phyloP scores from a whole-genome alignment of 2,329 filamentous ascomycete genomes.

The Lasiodiplodia hormozganensis region DNA sequence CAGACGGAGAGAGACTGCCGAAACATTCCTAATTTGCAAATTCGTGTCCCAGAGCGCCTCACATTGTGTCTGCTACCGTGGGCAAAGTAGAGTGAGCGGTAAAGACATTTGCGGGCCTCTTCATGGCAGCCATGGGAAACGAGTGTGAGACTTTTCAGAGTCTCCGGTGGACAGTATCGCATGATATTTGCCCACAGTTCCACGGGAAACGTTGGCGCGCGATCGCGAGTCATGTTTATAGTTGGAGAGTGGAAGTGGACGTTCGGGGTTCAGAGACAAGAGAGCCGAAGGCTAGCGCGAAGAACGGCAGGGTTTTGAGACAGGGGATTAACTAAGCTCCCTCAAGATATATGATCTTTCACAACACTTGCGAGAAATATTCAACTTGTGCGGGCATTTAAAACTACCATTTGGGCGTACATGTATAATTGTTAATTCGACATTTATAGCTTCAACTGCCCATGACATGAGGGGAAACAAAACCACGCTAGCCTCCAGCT shows the following conservation, averaged over 20 bases:
- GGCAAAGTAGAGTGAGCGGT: not conserved
- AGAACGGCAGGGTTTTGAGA: too few species aligned
- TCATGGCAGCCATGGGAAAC: constrained; percentile 3
- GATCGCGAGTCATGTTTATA: not conserved
- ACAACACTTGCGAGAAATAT: too few species aligned
- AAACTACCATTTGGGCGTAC: too few species aligned
- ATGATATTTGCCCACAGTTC: constrained; percentile 16
- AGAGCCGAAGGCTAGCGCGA: too few species aligned
- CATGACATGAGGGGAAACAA: too few species aligned
- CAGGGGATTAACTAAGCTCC: too few species aligned
- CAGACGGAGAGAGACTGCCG: not conserved
- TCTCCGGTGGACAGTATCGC: not conserved
- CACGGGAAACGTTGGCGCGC: not conserved
- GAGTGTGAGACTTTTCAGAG: not conserved
- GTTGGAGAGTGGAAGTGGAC: not conserved
- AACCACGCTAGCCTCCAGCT: too few species aligned
- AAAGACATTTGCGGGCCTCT: constrained; percentile 9
- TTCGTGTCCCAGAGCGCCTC: not conserved
- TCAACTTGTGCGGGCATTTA: too few species aligned
- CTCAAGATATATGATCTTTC: too few species aligned
- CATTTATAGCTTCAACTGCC: too few species aligned
- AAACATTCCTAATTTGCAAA: not conserved
- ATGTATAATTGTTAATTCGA: too few species aligned
- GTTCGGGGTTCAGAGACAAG: not conserved
- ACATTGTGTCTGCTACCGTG: not conserved